A percentile compares a stretch with the other conserved stretches of the same genome.
phyloP scores from a whole-genome alignment of 306 rosid species.

The Lathyrus sativus region DNA sequence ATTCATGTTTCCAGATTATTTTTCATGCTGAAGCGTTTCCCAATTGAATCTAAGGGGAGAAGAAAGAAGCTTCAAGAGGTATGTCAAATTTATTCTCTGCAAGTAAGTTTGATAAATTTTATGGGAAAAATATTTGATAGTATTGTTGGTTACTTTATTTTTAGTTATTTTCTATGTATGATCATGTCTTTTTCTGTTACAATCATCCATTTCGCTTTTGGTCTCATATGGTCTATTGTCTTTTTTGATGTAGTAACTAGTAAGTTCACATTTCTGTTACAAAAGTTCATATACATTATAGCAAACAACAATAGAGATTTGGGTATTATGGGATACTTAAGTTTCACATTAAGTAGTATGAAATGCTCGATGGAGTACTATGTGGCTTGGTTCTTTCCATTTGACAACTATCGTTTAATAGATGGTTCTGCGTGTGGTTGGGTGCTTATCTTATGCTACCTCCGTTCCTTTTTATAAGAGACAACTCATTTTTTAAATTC shows the following conservation, averaged over 20 bases:
- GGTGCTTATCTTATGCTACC: not conserved
- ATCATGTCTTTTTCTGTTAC: slow-evolving; percentile 16
- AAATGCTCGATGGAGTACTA: not conserved
- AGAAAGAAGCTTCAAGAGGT: slow-evolving; percentile 95
- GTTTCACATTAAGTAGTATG: not conserved
- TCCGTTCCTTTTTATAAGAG: too few species aligned
- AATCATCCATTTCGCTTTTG: not conserved
- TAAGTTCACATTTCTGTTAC: not conserved
- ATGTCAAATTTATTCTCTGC: slow-evolving; percentile 33
- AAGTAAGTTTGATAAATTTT: slow-evolving; percentile 26
- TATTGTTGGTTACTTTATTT: slow-evolving; percentile 2
- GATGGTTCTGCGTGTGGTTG: not conserved
- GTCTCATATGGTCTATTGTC: not conserved
- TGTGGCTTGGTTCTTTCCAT: not conserved
- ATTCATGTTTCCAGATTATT: slow-evolving; percentile 55
- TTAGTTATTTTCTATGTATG: not conserved
- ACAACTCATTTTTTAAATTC: too few species aligned
- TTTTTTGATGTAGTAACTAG: not conserved
- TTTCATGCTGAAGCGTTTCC: slow-evolving; percentile 87
- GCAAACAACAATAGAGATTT: too few species aligned
- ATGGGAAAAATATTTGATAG: slow-evolving; percentile 1
- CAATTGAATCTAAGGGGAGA: slow-evolving; percentile 93
- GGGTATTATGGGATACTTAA: not conserved
- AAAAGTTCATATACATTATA: too few species aligned
- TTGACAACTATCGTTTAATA: not conserved